Base-by-base conservation (phyloP, 805 yeast genomes). In the Yarrowia osloensis region DNA sequence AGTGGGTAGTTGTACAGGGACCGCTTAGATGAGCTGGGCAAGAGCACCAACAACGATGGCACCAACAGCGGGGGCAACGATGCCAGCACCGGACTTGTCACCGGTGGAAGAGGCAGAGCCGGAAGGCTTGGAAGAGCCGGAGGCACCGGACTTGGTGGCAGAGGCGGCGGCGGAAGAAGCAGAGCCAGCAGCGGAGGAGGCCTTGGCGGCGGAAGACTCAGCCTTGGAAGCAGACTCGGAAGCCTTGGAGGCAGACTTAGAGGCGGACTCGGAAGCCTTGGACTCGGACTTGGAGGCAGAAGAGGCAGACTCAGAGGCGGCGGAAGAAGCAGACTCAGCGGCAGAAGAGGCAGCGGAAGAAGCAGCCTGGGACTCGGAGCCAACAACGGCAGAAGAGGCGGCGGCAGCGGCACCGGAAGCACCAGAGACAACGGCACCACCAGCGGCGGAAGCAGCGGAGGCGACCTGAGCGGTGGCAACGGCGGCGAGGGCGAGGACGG, bases 321-420 rank as follows among this genome's bases (percentile, higher is more conserved):
- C 50, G 26, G 65, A 40, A 29, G 68, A 44, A 2, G 42, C 61
- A 40, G 68, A 35, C 15, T 17, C 46, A 29, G 55, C 29, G 39
- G 49, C 54, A 28, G 55, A 54, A 28, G 68, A 47, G 50, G 67
- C 42, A 9, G 66, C 50, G 11, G 67, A 59, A 61, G 68, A 52
- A 8, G 67, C 62, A 22, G 44, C 70, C 15, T 15, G 24, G 15
- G 47, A 68, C 19, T 9, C 37, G 28, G 63, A 68, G 49, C 62
- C 66, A 35, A 67, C 17, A 13, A 50, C 66, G 22, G 65, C 69
- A 17, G 59, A 33, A 31, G 65, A 67, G 55, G 66, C 54, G 13
- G 42, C 54, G 33, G 42, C 67, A 28, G 67, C 65, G 31, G 67
- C 68, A 35, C 42, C 67, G 22, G 70, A 40, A 33, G 68, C 69